Evolutionary conservation across 2,329 filamentous ascomycete genomes (phyloP), one percentile per base, ranked within the genome.

Genomic region (Mollisia scopiformis): DNA sequence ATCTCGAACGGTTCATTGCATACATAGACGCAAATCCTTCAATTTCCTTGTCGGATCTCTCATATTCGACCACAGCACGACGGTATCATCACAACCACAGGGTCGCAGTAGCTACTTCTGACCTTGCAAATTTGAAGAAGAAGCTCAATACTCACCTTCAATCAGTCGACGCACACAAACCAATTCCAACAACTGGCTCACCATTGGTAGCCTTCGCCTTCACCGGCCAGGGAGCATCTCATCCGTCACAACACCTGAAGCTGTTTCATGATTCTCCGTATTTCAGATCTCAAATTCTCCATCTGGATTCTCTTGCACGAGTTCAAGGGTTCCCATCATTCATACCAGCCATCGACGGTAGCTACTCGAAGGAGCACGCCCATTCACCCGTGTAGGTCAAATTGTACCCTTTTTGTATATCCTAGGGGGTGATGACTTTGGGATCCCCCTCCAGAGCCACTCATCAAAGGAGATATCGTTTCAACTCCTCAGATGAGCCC

Each of bases 21-120:
- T 61, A 56, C 16, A n/a, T n/a, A n/a, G n/a, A n/a, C n/a, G 11
- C 16, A 6, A 61, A 62, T 27, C 56, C 65, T 27, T 53, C 60
- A 50, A 23, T 47, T 1, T 51, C 55, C 2, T 37, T 68, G 16
- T 39, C 56, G 4, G 49, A 63, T 25, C 41, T 68, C 19, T 57
- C 66, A 13, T 68, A 68, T 39, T 59, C 66, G 3, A 62, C 59
- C 0, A 65, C 63, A n/a, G 63, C 62, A 5, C 81, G 87, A 16
- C 82, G 82, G 50, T 80, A 83, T 6, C 86, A 88, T 66, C 81
- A 86, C 72, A 76, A 79, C 66, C 49, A 47, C 75, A 80, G 84
- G 11, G 76, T 84, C 70, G 80, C 78, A 37, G 77, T 82, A 46
- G 70, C 76, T 4, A 80, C 76, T 0, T 70, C 71, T 2, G 74